phyloP scores from a whole-genome alignment of 2,329 filamentous ascomycete species.

The Colletotrichum liaoningense region DNA sequence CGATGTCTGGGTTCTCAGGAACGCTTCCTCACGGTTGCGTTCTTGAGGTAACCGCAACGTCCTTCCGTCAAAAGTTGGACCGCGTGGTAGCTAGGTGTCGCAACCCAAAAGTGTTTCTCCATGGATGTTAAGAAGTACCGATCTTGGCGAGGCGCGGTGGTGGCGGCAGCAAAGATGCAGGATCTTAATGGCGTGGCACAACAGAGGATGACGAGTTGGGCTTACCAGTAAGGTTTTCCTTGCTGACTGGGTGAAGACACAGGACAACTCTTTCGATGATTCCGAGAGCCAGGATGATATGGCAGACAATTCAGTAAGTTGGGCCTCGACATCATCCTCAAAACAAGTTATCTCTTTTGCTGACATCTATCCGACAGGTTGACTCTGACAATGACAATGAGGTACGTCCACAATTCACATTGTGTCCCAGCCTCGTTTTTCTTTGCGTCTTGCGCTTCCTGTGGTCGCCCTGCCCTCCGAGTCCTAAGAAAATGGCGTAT shows the following conservation, averaged over 20 bases:
- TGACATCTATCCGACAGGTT: neutral
- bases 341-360: neutral
- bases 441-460: neutral
- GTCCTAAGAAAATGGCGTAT: neutral
- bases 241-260: conserved; percentile 23
- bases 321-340: neutral
- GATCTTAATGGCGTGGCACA: neutral
- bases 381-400: neutral
- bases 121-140: conserved; percentile 1
- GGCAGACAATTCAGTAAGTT: neutral
- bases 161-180: conserved; percentile 19
- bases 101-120: conserved; percentile 7
- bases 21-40: neutral
- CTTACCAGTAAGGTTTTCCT: conserved; percentile 23
- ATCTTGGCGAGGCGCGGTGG: neutral
- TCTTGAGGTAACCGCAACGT: neutral
- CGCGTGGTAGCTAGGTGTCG: neutral
- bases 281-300: neutral
- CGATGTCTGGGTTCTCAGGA: neutral
- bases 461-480: neutral
- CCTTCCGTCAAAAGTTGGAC: neutral
- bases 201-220: conserved; percentile 13
- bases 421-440: conserved; percentile 13
- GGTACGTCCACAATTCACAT: neutral
- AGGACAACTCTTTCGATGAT: neutral